Percentiles rank a stretch among this genome's conserved stretches.
These are phyloP conservation scores for Pseudocercospora macadamiae DNA, from an alignment of 2,329 filamentous ascomycete genomes.

Conservation along the genomic window DNA sequence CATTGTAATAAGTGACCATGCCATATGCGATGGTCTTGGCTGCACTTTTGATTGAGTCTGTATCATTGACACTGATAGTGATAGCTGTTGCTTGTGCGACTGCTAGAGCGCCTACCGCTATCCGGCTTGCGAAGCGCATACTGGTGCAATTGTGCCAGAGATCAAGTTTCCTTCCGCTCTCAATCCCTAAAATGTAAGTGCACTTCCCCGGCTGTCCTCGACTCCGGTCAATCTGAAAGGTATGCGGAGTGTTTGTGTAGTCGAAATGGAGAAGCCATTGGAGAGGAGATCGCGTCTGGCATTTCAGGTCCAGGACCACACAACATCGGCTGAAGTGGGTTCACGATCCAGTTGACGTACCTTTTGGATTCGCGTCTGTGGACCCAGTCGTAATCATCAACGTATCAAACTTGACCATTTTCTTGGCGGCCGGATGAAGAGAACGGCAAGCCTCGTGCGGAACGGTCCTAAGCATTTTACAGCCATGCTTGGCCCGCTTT, in stretches of 20 bases:
- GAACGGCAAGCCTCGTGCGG: slow-evolving; percentile 11
- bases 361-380: slow-evolving; percentile 13
- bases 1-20: slow-evolving; percentile 57
- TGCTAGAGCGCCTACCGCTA: slow-evolving; percentile 18
- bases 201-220: too few relatives aligned
- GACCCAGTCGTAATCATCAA: slow-evolving; percentile 17
- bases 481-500: slow-evolving; percentile 14
- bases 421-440: slow-evolving; percentile 1
- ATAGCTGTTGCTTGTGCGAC: slow-evolving; percentile 15
- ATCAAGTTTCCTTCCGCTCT: too few relatives aligned
- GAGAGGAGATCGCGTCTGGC: not conserved
- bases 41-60: slow-evolving; percentile 48
- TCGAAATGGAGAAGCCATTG: slow-evolving; percentile 9
- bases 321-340: slow-evolving; percentile 4
- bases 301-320: slow-evolving; percentile 5
- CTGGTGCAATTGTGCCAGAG: not conserved
- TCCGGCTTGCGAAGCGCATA: slow-evolving; percentile 16
- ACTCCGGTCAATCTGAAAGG: not conserved
- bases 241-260: slow-evolving; percentile 1
- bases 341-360: slow-evolving; percentile 19
- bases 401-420: slow-evolving; percentile 5
- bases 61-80: slow-evolving; percentile 27
- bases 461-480: slow-evolving; percentile 8
- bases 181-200: too few relatives aligned
- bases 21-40: slow-evolving; percentile 48